Conservation (phyloP, 352 stramenopile species). For the Pythium inflatum region DNA sequence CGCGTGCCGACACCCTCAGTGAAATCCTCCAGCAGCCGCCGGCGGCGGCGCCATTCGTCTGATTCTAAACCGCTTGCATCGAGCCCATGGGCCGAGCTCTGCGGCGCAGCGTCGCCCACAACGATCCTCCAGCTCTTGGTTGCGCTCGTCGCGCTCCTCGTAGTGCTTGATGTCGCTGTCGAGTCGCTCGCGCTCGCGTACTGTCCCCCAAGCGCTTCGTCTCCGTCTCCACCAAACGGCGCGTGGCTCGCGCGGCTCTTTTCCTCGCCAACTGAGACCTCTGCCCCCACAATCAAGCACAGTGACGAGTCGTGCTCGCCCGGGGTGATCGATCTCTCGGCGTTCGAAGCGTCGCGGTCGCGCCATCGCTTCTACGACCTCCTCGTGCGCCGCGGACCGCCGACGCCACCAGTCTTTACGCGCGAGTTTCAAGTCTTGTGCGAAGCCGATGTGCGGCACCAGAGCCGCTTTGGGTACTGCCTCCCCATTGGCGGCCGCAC, state of each 20-base stretch:
- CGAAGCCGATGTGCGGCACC: slow-evolving; percentile 10
- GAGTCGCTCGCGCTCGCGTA: slow-evolving; percentile 19
- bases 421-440: slow-evolving; percentile 24
- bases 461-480: slow-evolving; percentile 42
- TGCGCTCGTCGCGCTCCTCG: slow-evolving; percentile 7
- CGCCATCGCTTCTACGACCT: slow-evolving; percentile 29
- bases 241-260: slow-evolving; percentile 4
- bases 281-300: no score
- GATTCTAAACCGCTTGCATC: no score
- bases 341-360: slow-evolving; percentile 4
- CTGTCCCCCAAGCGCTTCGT: neutral
- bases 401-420: slow-evolving; percentile 15
- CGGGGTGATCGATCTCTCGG: slow-evolving; percentile 1
- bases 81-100: neutral
- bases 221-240: neutral
- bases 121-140: slow-evolving; percentile 18
- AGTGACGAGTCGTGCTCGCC: slow-evolving; percentile 17
- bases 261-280: no score
- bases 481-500: slow-evolving; percentile 35
- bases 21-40: neutral
- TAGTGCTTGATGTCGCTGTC: slow-evolving; percentile 21
- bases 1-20: neutral
- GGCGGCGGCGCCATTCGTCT: neutral
- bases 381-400: slow-evolving; percentile 2
- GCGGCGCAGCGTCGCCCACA: neutral